These are phyloP conservation scores for Verticillium alfalfae DNA, from an alignment of 2,329 filamentous ascomycete genomes.

Conservation along the genomic window DNA sequence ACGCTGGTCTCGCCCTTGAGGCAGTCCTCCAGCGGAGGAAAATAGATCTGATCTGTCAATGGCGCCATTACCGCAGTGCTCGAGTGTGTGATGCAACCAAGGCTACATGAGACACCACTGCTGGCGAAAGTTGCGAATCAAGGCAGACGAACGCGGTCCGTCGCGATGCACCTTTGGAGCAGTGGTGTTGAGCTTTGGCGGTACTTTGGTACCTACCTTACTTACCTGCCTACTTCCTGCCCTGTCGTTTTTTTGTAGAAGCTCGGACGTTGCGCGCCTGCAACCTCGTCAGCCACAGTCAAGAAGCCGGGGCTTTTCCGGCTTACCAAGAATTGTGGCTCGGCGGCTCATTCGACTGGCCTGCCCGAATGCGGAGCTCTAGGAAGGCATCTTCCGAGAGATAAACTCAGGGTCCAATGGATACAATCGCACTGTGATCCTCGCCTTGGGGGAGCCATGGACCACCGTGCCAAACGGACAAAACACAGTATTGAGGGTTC, in stretches of 20 bases:
- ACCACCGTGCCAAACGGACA: not conserved
- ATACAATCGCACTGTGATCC: not conserved
- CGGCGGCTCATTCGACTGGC: not conserved
- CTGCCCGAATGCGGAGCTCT: constrained; percentile 1
- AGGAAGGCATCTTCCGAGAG: not conserved
- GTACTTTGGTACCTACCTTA: not conserved
- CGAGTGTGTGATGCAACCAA: constrained; percentile 6
- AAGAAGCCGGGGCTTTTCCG: not conserved
- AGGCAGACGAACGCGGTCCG: constrained; percentile 7
- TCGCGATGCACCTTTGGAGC: constrained; percentile 2
- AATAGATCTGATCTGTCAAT: constrained; percentile 65
- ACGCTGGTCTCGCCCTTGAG: constrained; percentile 74
- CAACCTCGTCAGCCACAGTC: not conserved
- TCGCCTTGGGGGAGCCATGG: not conserved
- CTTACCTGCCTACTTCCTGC: not conserved
- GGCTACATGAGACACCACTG: constrained; percentile 12
- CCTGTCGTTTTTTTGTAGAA: not conserved
- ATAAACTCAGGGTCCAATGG: not conserved
- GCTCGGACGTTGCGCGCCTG: not conserved
- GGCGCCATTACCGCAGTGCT: constrained; percentile 61
- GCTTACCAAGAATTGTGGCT: not conserved
- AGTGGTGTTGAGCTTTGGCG: constrained; percentile 3
- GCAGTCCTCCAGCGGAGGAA: constrained; percentile 80
- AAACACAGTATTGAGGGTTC: not conserved
- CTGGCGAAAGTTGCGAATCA: constrained; percentile 19